Evolutionary conservation across 164 flowering plant species (phyloP), one percentile per base, ranked within the genome.

Genomic region (Brasenia schreberi): DNA sequence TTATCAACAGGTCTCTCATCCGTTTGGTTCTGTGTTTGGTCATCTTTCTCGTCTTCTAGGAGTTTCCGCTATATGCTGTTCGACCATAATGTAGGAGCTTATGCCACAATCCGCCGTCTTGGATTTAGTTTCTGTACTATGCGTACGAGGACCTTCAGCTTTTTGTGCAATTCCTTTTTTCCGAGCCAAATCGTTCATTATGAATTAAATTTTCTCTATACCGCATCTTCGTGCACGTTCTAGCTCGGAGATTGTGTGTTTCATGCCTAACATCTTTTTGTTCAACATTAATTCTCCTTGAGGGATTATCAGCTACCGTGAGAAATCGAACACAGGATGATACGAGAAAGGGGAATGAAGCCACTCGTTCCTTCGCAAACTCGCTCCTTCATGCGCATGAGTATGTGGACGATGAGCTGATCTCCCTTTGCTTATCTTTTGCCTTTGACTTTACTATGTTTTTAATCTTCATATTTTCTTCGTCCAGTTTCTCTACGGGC

Each of bases 401-500:
- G 53, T 45, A 45, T 45, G 53, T 45, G 53, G 53, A 45, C 2
- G 27, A 23, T 23, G 27, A 23, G 0, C 27, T 2, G 53, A 45
- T 45, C 7, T 45, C 53, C 7, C 11, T 12, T 45, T 45, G 53
- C 53, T 45, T 45, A 12, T 12, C 53, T 12, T 45, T 45, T 45
- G 53, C 53, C 12, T 12, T 45, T 45, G 53, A 45, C 5, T 45
- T 7, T 7, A 7, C 53, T 1, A 45, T 45, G 53, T 45, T 45
- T 45, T 45, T 1, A 45, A 6, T 68, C 42, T 19, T 65, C 18
- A n/a, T 19, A 4, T 52, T 3, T 43, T 69, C n/a, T 33, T 66
- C 70, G 14, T 83, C 79, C 84, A 94, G 98, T 68, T 90, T 73
- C 70, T 90, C 95, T 16, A 86, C 88, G 44, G 84, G 83, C 9